Percentiles rank a stretch among this genome's conserved stretches.
phyloP scores from a whole-genome alignment of 805 yeast species.

The Kazachstania taianensis region DNA sequence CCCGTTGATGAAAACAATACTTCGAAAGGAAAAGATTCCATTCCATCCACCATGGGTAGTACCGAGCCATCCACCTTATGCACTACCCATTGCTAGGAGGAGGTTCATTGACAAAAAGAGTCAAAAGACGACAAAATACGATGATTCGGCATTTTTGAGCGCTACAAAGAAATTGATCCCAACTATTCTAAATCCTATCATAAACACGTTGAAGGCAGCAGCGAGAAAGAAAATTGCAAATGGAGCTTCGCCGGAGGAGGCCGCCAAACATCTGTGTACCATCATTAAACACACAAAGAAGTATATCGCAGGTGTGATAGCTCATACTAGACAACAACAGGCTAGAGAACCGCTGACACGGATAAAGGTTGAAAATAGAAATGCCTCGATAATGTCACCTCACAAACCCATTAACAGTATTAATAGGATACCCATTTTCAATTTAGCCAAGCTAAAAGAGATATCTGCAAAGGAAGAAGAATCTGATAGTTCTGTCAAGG shows the following conservation, averaged over 20 bases:
- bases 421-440: conserved; percentile 19
- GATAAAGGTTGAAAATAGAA: conserved; percentile 1
- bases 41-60: conserved; percentile 30
- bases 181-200: conserved; percentile 22
- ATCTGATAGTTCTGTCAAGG: no score
- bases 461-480: neutral
- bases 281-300: conserved; percentile 26
- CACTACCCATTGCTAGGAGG: conserved; percentile 25
- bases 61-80: conserved; percentile 25
- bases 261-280: conserved; percentile 20
- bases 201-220: conserved; percentile 27
- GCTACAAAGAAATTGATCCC: conserved; percentile 18
- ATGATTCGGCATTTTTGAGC: conserved; percentile 8
- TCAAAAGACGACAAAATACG: conserved; percentile 2
- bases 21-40: conserved; percentile 21
- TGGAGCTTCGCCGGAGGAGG: conserved; percentile 28
- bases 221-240: conserved; percentile 27
- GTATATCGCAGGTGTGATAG: conserved; percentile 13
- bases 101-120: conserved; percentile 9
- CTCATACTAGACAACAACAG: neutral
- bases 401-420: neutral
- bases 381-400: neutral
- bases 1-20: conserved; percentile 18
- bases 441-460: conserved; percentile 8
- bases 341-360: neutral